A percentile compares a stretch with the other conserved stretches of the same genome.
Conservation (phyloP, 2,329 filamentous ascomycete species). For the Aspergillus latus region DNA sequence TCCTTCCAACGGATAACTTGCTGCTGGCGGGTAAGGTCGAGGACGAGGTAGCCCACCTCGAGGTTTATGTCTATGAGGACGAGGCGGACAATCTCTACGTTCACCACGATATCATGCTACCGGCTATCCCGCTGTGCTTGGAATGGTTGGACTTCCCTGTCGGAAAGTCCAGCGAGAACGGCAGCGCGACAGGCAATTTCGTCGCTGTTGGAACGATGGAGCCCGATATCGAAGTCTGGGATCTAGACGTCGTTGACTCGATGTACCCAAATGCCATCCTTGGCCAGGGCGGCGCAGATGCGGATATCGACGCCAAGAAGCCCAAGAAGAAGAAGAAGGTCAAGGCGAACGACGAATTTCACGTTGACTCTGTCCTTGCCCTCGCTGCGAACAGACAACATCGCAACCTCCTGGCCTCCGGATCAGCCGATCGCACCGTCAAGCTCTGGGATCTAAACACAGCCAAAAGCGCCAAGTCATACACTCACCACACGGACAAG, state of each 20-base stretch:
- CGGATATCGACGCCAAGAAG: conserved; percentile 53
- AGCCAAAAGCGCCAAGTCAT: conserved; percentile 89
- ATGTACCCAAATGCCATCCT: conserved; percentile 98
- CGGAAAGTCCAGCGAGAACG: conserved; percentile 64
- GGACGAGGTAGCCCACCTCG: conserved; percentile 93
- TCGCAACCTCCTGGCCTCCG: conserved; percentile 89
- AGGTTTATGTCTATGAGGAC: conserved; percentile 97
- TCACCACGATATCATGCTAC: conserved; percentile 99
- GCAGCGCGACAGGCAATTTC: conserved; percentile 76
- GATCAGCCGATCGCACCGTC: conserved; percentile 93
- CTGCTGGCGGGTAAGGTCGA: conserved; percentile 91
- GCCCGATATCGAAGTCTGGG: conserved; percentile 98
- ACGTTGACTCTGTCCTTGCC: conserved; percentile 89
- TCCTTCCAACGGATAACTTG: conserved; percentile 88
- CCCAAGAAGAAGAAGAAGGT: conserved; percentile 87
- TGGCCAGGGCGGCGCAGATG: conserved; percentile 64
- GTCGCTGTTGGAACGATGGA: conserved; percentile 97
- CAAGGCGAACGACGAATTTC: conserved; percentile 86
- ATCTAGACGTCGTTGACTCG: conserved; percentile 91
- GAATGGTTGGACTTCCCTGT: conserved; percentile 97
- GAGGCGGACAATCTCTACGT: conserved; percentile 95
- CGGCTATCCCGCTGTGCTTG: conserved; percentile 89
- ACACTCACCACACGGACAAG: conserved; percentile 94
- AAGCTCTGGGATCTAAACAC: conserved; percentile 98
- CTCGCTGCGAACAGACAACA: conserved; percentile 91